Percentiles rank a stretch among this genome's conserved stretches.
Evolutionary conservation across 257 asterid genomes (phyloP).

Genomic region (Solanum pennellii): DNA sequence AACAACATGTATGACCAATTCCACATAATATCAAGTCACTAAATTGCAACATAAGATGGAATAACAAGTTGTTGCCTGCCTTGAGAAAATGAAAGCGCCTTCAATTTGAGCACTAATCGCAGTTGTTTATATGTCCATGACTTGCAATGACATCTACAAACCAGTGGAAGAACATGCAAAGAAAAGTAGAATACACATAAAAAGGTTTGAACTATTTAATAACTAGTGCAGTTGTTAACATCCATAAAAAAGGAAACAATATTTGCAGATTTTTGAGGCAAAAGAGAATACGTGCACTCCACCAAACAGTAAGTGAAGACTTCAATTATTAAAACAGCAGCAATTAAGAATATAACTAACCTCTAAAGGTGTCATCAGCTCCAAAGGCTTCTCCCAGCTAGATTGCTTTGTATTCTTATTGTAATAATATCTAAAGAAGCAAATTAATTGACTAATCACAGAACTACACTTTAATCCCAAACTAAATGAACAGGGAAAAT

Average conservation of each 20-base stretch:
- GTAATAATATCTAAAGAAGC: constrained; percentile 64
- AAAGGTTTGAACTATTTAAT: constrained; percentile 27
- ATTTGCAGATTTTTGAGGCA: constrained; percentile 17
- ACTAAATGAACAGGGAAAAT: neutral
- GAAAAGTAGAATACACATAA: constrained; percentile 58
- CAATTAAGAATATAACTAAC: constrained; percentile 37
- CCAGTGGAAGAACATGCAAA: constrained; percentile 85
- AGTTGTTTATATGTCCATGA: constrained; percentile 66
- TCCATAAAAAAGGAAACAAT: constrained; percentile 20
- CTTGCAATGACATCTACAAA: constrained; percentile 86
- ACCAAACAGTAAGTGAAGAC: neutral
- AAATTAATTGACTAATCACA: neutral
- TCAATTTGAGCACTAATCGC: constrained; percentile 77
- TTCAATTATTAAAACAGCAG: constrained; percentile 3
- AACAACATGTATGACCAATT: constrained; percentile 5
- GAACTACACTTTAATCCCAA: neutral
- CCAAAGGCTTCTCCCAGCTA: constrained; percentile 97
- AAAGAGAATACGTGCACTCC: constrained; percentile 7
- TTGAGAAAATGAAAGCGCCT: constrained; percentile 80
- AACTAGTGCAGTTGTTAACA: constrained; percentile 29
- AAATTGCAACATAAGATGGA: constrained; percentile 28
- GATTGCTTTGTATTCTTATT: constrained; percentile 85
- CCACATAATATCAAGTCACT: constrained; percentile 25
- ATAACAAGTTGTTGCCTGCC: constrained; percentile 76
- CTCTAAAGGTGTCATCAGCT: constrained; percentile 92